Evolutionary conservation across 495 filamentous ascomycete species (phyloP), one percentile per base, ranked within the genome.

Genomic region (Penicillium coffeae): DNA sequence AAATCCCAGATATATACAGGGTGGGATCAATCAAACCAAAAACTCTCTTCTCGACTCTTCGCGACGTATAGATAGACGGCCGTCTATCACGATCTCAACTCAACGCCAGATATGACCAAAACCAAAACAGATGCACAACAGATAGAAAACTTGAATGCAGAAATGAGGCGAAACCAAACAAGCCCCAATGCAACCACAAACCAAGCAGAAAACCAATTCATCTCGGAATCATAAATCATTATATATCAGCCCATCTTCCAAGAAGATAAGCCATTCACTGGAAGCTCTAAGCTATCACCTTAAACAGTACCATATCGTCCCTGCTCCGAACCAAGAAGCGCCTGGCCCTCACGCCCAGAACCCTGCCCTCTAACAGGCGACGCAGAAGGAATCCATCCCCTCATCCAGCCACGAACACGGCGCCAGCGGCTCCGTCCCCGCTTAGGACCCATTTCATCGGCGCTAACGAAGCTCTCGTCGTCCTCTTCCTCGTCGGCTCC

Each of bases 361-460:
- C 35, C 40, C 43, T 50, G 49, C 42, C 37, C 60, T 19, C 19
- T 53, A 21, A 27, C 25, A 27, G 69, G 66, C 18, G 69, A 69
- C 10, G 63, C 46, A 3, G 72, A 73, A 19, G 83, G 83, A 42
- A 84, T 74, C 83, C 82, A 85, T 13, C 83, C 83, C 25, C 83
- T 73, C 83, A 87, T 87, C 81, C 81, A 86, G 14, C 83, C 81
- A 20, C 59, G 75, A 4, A 84, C 81, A 9, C 73, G 68, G 36
- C 58, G 68, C 83, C 82, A 86, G 41, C 65, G 65, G 48, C 69
- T 63, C 0, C 64, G 66, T 14, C 60, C 72, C 51, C 52, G 65
- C 56, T 71, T 69, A 22, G 61, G 52, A 15, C 74, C 72, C 16
- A 61, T 59, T 21, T 51, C 52, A 14, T 55, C 56, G 1, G 42